Percentiles rank a stretch among this genome's conserved stretches.
phyloP scores from a whole-genome alignment of 441 rosid genomes.

The Erodium moschatum region DNA sequence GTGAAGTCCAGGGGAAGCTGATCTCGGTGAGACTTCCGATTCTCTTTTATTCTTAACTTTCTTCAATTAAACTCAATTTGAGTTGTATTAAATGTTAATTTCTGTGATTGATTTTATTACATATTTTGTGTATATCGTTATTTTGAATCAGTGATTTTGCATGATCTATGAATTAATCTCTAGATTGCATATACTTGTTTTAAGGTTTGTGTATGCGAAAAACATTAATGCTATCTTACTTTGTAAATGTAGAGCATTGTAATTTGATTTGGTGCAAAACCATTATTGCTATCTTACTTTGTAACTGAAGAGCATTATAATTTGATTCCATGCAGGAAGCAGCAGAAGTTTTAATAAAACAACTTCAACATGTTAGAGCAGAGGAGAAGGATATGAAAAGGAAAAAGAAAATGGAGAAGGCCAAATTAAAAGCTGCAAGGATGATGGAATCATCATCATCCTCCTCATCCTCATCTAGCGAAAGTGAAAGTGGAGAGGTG shows the following conservation, averaged over 20 bases:
- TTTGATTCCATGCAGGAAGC: conserved; percentile 40
- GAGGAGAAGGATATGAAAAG: conserved; percentile 51
- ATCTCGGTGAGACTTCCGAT: conserved; percentile 29
- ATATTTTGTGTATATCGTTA: not conserved
- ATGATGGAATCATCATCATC: conserved; percentile 26
- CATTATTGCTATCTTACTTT: too few relatives aligned
- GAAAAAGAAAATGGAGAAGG: conserved; percentile 40
- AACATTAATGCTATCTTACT: too few relatives aligned
- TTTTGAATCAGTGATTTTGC: not conserved
- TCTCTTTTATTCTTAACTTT: not conserved
- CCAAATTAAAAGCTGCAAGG: conserved; percentile 30
- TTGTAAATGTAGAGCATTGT: not conserved
- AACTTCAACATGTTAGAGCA: conserved; percentile 42
- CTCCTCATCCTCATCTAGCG: conserved; percentile 41
- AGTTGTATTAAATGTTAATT: not conserved
- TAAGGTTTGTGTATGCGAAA: too few relatives aligned
- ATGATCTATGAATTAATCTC: not conserved
- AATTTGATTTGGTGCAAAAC: not conserved
- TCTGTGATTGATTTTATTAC: not conserved
- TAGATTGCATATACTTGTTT: not conserved
- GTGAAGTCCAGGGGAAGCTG: conserved; percentile 29
- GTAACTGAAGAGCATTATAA: not conserved
- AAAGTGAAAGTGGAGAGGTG: conserved; percentile 41
- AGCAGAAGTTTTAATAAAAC: conserved; percentile 37
- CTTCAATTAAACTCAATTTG: not conserved